phyloP scores from a whole-genome alignment of 73 alveolate genomes.

The Paramecium pentaurelia region DNA sequence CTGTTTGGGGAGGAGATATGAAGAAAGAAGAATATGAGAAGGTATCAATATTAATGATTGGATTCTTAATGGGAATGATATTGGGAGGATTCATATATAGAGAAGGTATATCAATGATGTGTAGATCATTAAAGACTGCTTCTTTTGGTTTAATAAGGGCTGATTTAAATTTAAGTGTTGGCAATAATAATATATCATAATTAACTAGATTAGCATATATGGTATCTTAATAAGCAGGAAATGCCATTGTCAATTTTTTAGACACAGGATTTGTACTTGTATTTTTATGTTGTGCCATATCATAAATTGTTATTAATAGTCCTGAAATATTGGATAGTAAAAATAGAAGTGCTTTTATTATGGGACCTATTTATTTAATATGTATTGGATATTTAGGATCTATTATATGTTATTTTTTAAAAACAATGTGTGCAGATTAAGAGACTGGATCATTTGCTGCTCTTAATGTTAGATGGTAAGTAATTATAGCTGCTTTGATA shows the following conservation, averaged over 20 bases:
- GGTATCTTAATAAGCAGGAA: slow-evolving; percentile 40
- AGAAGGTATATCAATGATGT: slow-evolving; percentile 38
- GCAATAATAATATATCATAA: background rate
- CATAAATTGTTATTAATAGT: background rate
- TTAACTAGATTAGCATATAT: slow-evolving; percentile 31
- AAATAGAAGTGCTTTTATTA: background rate
- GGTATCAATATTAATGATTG: background rate
- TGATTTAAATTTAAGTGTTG: background rate
- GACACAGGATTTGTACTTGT: background rate
- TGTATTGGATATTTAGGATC: background rate
- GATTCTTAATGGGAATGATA: slow-evolving; percentile 36
- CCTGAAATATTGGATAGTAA: background rate
- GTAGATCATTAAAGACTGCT: slow-evolving; percentile 33
- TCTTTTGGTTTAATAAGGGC: slow-evolving; percentile 10
- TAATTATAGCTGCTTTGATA: slow-evolving; percentile 28
- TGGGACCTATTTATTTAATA: background rate
- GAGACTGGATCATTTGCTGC: slow-evolving; percentile 51
- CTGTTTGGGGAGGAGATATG: slow-evolving; percentile 44
- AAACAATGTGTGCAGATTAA: background rate
- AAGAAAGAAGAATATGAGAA: background rate
- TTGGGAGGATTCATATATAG: slow-evolving; percentile 19
- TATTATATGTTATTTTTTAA: background rate
- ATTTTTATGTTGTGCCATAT: background rate
- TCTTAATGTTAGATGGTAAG: slow-evolving; percentile 41
- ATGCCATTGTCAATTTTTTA: background rate